Conservation (phyloP, 768 basidiomycete species). For the Hygrocybe punicea region DNA sequence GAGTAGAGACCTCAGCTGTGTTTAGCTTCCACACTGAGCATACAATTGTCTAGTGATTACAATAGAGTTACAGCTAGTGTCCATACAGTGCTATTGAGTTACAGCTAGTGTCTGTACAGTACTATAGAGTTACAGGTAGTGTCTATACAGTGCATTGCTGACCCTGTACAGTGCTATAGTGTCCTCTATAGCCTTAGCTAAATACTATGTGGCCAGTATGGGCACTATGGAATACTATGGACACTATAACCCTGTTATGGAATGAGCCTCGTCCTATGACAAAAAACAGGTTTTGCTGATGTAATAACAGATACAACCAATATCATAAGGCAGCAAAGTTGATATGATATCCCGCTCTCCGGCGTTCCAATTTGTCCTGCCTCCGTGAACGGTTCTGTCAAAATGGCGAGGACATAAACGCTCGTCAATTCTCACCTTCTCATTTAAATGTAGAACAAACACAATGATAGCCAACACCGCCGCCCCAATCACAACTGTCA, state of each 20-base stretch:
- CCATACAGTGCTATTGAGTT: neutral
- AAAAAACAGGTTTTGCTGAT: conserved; percentile 32
- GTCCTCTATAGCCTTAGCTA: neutral
- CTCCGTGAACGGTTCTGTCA: conserved; percentile 46
- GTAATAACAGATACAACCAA: conserved; percentile 28
- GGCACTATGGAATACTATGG: too few relatives aligned
- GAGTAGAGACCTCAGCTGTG: too few relatives aligned
- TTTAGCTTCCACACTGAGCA: too few relatives aligned
- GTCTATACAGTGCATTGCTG: conserved; percentile 10
- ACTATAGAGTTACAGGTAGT: conserved; percentile 8
- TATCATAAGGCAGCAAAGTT: conserved; percentile 88
- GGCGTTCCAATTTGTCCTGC: conserved; percentile 89
- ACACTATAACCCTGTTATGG: too few relatives aligned
- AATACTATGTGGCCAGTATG: neutral
- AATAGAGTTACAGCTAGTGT: conserved; percentile 14
- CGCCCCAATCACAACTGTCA: conserved; percentile 75
- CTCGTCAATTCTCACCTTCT: conserved; percentile 73
- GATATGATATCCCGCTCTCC: conserved; percentile 88
- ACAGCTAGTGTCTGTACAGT: too few relatives aligned
- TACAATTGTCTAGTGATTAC: too few relatives aligned
- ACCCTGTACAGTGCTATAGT: conserved; percentile 5
- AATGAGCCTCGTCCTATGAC: neutral
- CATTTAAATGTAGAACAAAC: conserved; percentile 82
- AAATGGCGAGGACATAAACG: neutral
- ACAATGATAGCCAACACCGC: conserved; percentile 76